These are phyloP conservation scores for Rhytidiadelphus loreus DNA, from an alignment of 225 moss, liverwort and hornwort species.

Conservation along the genomic window DNA sequence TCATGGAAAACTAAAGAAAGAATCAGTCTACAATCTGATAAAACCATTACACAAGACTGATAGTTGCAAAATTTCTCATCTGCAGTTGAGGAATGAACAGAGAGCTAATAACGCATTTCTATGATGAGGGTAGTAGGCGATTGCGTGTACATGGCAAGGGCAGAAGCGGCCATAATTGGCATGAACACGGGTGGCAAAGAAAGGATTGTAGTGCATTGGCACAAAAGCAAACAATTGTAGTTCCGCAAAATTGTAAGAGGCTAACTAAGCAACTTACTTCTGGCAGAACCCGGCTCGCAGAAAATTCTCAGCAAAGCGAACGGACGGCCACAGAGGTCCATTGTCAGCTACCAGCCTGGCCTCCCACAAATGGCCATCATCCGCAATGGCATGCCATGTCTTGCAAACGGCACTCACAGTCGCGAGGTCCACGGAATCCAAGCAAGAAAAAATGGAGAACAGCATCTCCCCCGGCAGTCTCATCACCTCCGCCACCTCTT, in stretches of 20 bases:
- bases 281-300: conserved; percentile 13
- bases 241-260: not conserved
- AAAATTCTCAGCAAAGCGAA: conserved; percentile 19
- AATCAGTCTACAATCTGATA: not conserved
- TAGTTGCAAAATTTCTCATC: not conserved
- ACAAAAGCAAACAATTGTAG: not conserved
- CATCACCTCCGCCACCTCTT: not conserved
- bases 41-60: not conserved
- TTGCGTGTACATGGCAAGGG: not conserved
- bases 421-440: conserved; percentile 14
- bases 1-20: not conserved
- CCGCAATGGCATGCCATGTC: conserved; percentile 22
- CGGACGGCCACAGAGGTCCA: conserved; percentile 20
- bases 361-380: conserved; percentile 18
- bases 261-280: conserved; percentile 1
- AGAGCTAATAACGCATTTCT: not conserved
- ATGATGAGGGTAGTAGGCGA: not conserved
- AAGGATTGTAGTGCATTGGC: not conserved
- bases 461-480: conserved; percentile 25
- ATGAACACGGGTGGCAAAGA: not conserved
- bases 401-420: conserved; percentile 19
- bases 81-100: not conserved
- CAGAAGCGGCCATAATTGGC: not conserved
- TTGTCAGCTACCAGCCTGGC: not conserved
- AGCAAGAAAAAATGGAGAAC: conserved; percentile 14